Percentiles rank a stretch among this genome's conserved stretches.
phyloP scores from a whole-genome alignment of 345 rosid genomes.

The Punica granatum region DNA sequence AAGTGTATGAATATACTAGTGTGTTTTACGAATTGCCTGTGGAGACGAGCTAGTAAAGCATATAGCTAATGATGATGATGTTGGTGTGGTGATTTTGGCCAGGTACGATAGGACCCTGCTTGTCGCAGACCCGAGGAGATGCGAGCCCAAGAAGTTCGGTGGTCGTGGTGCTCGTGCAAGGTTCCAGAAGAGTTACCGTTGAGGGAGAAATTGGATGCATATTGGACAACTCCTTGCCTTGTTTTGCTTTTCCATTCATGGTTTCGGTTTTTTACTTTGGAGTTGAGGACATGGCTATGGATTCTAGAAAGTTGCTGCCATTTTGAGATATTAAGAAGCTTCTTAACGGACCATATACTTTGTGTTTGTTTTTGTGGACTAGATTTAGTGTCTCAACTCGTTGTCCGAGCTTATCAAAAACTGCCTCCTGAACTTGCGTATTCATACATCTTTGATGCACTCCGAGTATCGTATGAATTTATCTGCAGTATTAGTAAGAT shows the following conservation, averaged over 20 bases:
- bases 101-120: conserved; percentile 67
- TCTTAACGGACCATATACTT: background rate
- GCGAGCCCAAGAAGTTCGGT: conserved; percentile 98
- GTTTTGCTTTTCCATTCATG: background rate
- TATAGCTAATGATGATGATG: background rate
- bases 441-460: too few species aligned
- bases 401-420: background rate
- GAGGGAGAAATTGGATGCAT: conserved; percentile 6
- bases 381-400: background rate
- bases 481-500: too few species aligned
- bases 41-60: background rate
- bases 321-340: background rate
- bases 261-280: background rate
- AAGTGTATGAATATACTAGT: background rate
- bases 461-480: too few species aligned
- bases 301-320: background rate
- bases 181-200: conserved; percentile 97
- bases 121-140: conserved; percentile 86
- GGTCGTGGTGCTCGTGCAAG: conserved; percentile 92
- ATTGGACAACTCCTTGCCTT: conserved; percentile 1
- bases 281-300: conserved; percentile 6
- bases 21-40: background rate
- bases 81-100: background rate
- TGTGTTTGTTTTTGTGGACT: background rate
- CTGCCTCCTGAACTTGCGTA: background rate